phyloP scores from a whole-genome alignment of 108 stramenopile species.

The Cyclotella choctawhatcheeana region DNA sequence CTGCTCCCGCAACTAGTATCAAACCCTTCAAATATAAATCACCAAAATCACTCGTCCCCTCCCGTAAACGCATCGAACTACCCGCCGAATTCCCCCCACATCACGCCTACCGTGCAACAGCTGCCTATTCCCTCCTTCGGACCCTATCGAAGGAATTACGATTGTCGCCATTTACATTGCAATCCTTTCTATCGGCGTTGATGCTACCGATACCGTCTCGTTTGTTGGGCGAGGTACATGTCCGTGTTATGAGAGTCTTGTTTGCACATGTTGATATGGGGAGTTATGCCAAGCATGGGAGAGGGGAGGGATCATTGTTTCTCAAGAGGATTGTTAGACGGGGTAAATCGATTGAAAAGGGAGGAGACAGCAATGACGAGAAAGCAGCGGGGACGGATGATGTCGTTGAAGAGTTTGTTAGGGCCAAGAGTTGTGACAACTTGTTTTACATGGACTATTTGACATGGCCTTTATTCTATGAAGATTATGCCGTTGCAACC shows the following conservation, averaged over 20 bases:
- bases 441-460: conserved; percentile 68
- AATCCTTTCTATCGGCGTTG: conserved; percentile 73
- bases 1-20: background rate
- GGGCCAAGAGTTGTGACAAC: conserved; percentile 77
- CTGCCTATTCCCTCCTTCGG: conserved; percentile 76
- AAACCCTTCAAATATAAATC: background rate
- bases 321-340: conserved; percentile 1
- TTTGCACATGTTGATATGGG: conserved; percentile 55
- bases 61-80: conserved; percentile 27
- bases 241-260: conserved; percentile 66
- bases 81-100: conserved; percentile 27
- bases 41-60: too few relatives aligned
- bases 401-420: conserved; percentile 20
- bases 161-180: conserved; percentile 78
- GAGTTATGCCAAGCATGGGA: conserved; percentile 57
- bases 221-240: conserved; percentile 78
- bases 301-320: conserved; percentile 25
- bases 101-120: conserved; percentile 64
- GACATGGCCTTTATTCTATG: conserved; percentile 86
- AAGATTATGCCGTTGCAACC: conserved; percentile 77
- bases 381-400: conserved; percentile 2
- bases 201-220: conserved; percentile 67
- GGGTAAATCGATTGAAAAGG: background rate
- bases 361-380: background rate
- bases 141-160: conserved; percentile 71